Percentiles rank a stretch among this genome's conserved stretches.
Evolutionary conservation across 176 grass and related monocot genomes (phyloP).

Genomic region (Lolium multiflorum): DNA sequence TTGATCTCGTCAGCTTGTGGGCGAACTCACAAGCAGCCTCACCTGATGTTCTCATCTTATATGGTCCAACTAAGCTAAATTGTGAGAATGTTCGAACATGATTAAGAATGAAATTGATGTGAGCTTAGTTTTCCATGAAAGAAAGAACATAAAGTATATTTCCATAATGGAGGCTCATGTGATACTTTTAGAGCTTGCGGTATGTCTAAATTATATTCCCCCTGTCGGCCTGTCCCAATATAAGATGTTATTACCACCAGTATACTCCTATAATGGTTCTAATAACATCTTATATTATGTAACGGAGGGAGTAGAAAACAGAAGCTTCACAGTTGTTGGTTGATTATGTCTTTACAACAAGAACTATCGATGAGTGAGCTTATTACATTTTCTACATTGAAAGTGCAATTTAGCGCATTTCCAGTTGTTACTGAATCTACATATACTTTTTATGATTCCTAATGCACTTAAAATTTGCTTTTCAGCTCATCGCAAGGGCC

Average conservation of each 20-base stretch:
- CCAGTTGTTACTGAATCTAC: constrained; percentile 13
- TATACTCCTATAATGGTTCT: no score
- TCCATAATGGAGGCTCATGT: background rate
- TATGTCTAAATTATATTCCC: background rate
- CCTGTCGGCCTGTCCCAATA: no score
- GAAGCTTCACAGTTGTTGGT: background rate
- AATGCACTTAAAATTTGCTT: constrained; percentile 43
- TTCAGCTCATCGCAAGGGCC: constrained; percentile 93
- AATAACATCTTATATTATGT: no score
- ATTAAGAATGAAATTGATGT: background rate
- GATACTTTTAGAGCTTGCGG: background rate
- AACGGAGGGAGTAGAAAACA: background rate
- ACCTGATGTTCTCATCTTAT: constrained; percentile 5
- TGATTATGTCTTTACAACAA: constrained; percentile 7
- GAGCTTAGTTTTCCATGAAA: constrained; percentile 13
- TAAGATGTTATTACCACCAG: no score
- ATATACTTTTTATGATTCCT: constrained; percentile 15
- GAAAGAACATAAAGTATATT: constrained; percentile 22
- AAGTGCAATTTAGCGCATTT: background rate
- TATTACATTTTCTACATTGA: constrained; percentile 35
- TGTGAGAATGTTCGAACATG: background rate
- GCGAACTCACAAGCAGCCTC: constrained; percentile 12
- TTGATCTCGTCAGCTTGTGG: background rate
- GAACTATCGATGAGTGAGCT: background rate
- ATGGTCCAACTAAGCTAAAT: background rate